Base-by-base conservation (phyloP, 176 grass and related monocot genomes). In the Zizania latifolia region DNA sequence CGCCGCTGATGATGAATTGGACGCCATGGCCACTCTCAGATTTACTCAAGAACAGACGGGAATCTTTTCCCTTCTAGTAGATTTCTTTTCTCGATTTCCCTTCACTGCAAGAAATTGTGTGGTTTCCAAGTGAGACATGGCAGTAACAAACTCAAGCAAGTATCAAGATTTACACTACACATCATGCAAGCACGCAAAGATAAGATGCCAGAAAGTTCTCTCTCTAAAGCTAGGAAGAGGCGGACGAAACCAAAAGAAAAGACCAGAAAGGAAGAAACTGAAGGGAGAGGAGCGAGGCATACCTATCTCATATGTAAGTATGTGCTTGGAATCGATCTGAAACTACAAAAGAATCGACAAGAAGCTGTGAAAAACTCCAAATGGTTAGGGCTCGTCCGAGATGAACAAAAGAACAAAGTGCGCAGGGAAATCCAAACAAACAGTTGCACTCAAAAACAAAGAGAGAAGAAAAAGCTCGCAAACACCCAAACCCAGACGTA, bases 371-470 rank as follows among this genome's bases (percentile, higher is more conserved):
- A 75, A 91, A 86, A 40, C 67, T 86, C 80, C 85, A 85, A 78
- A 58, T 13, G 27, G 38, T 72, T 72, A 80, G 58, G 67, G 51
- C 57, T 93, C 90, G 46, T 83, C 64, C 68, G 63, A 84, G 78
- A 81, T 62, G 24, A 90, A 88, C 82, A 88, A 86, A 89, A 56
- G 60, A 89, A 87, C 72, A 99, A 97, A 81, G 71, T n/a, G 23
- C 61, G 65, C 78, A 82, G 84, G 48, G 85, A 89, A 89, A 90
- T 90, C 83, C 85, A 90, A 90, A 56, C 82, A 60, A 86, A 41
- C 78, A 82, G 84, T 93, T 88, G 90, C 90, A 82, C 90, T 90
- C 85, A 73, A 62, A 62, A 85, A 87, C 85, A 82, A 87, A 72
- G 22, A 64, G 75, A 58, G 81, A 58, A 79, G 78, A 29, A 70